phyloP scores from a whole-genome alignment of 2,329 filamentous ascomycete genomes.

The Emydomyces testavorans region DNA sequence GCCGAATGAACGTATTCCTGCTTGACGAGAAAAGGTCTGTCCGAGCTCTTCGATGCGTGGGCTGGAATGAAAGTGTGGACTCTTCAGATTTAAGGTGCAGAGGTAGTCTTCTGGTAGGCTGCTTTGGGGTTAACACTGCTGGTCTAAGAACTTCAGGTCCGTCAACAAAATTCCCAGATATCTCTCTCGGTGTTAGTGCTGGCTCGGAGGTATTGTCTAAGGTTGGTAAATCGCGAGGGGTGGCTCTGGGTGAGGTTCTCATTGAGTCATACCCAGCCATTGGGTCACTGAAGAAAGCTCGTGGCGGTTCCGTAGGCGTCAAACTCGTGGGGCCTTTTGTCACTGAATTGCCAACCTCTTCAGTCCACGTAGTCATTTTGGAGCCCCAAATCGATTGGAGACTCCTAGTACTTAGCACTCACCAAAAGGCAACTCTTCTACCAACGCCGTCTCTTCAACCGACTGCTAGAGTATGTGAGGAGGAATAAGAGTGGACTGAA shows the following conservation, averaged over 20 bases:
- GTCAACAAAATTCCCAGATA: background rate
- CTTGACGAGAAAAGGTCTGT: constrained; percentile 3
- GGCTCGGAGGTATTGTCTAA: background rate
- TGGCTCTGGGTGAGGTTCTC: background rate
- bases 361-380: constrained; percentile 15
- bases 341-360: constrained; percentile 10
- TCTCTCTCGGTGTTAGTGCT: background rate
- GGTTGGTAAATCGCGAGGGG: background rate
- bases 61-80: background rate
- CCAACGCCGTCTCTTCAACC: background rate
- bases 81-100: background rate
- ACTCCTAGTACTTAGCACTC: background rate
- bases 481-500: background rate
- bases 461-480: background rate
- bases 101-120: background rate
- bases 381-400: background rate
- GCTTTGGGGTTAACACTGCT: background rate
- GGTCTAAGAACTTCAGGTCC: background rate
- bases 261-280: background rate
- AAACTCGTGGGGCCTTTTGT: background rate
- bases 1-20: background rate
- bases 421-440: background rate
- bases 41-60: constrained; percentile 11
- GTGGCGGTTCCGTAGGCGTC: constrained; percentile 9
- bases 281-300: constrained; percentile 8